phyloP scores from a whole-genome alignment of 371 early-diverging fungal genomes.

The Syncephalis fuscata region DNA sequence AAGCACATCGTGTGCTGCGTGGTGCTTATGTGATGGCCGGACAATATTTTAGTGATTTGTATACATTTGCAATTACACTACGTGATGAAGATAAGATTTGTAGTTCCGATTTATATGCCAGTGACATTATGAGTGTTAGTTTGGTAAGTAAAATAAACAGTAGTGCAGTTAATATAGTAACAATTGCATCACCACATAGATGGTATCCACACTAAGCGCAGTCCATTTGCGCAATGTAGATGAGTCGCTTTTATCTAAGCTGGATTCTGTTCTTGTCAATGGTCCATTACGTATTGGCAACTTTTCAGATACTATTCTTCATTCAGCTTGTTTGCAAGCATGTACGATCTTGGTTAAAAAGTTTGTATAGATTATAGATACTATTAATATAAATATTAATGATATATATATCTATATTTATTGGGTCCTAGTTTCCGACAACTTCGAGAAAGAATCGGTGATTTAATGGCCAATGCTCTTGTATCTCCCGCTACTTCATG shows the following conservation, averaged over 20 bases:
- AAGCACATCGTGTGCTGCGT: conserved; percentile 9
- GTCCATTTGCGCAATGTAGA: neutral
- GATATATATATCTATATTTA: neutral
- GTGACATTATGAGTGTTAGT: conserved; percentile 40
- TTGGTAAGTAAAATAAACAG: conserved; percentile 19
- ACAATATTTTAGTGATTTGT: conserved; percentile 34
- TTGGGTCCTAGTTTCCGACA: conserved; percentile 22
- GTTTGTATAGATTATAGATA: conserved; percentile 10
- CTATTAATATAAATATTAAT: conserved; percentile 13
- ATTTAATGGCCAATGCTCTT: conserved; percentile 33
- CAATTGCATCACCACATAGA: neutral
- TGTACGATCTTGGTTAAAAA: neutral
- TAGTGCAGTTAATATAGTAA: neutral
- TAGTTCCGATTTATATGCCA: conserved; percentile 34
- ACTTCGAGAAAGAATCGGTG: conserved; percentile 29
- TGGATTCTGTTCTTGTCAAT: neutral
- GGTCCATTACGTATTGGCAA: neutral
- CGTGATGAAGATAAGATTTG: conserved; percentile 23
- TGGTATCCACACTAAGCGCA: neutral
- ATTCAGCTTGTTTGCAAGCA: neutral
- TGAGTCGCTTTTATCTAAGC: neutral
- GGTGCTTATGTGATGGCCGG: conserved; percentile 31
- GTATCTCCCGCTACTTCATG: conserved; percentile 44
- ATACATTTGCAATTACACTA: conserved; percentile 22
- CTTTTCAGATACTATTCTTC: neutral